phyloP scores from a whole-genome alignment of 345 rosid genomes.

The Laguncularia racemosa region DNA sequence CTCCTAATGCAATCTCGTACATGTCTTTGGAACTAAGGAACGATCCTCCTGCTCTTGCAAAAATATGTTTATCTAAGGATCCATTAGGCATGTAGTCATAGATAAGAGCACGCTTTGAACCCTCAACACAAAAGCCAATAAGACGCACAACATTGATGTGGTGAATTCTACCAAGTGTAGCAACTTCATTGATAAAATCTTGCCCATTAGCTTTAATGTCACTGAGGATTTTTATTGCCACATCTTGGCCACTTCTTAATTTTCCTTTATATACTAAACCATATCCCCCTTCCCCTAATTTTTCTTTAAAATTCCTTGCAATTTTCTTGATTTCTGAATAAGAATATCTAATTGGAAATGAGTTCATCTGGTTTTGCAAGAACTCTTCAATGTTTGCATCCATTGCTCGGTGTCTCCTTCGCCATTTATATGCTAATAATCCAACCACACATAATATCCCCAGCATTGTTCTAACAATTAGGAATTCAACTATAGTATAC shows the following conservation, averaged over 20 bases:
- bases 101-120: constrained; percentile 1
- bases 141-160: constrained; percentile 3
- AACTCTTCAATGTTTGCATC: constrained; percentile 1
- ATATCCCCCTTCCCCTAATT: constrained; percentile 9
- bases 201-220: constrained; percentile 3
- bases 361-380: not conserved
- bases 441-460: too few species aligned
- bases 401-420: constrained; percentile 3
- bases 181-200: constrained; percentile 13
- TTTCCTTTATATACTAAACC: constrained; percentile 5
- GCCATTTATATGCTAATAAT: not conserved
- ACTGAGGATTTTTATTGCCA: constrained; percentile 6
- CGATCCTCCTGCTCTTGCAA: too few species aligned
- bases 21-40: constrained; percentile 9
- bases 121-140: not conserved
- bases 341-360: not conserved
- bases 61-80: not conserved
- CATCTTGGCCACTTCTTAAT: not conserved
- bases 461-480: too few species aligned
- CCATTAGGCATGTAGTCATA: constrained; percentile 11
- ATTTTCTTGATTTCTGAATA: constrained; percentile 1
- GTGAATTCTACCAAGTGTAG: constrained; percentile 7
- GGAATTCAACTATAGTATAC: too few species aligned
- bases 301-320: not conserved
- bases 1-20: constrained; percentile 10